Conservation (phyloP, 495 filamentous ascomycete species). For the Paragyromitra xinjiangensis region DNA sequence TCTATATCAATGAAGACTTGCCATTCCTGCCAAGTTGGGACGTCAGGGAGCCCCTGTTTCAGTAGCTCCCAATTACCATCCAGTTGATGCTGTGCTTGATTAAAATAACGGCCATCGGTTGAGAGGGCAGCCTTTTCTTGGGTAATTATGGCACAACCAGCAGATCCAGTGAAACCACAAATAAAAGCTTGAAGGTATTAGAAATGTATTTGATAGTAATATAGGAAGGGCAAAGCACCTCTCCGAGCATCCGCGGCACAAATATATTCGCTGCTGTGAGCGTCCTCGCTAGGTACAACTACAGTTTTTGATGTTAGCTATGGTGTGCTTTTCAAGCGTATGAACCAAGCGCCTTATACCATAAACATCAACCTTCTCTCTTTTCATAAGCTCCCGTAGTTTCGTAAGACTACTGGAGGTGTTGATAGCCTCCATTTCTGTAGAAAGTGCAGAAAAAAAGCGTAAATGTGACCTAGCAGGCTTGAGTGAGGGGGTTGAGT, state of each 20-base stretch:
- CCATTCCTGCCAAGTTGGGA: constrained; percentile 99
- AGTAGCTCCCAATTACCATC: constrained; percentile 91
- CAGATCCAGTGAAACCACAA: constrained; percentile 93
- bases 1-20: constrained; percentile 56
- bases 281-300: constrained; percentile 98
- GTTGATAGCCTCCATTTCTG: constrained; percentile 85
- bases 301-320: constrained; percentile 31
- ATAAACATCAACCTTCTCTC: constrained; percentile 83
- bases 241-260: constrained; percentile 90
- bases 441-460: constrained; percentile 59
- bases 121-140: constrained; percentile 86
- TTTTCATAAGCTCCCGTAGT: constrained; percentile 86
- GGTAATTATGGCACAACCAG: constrained; percentile 90
- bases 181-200: constrained; percentile 71
- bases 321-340: neutral
- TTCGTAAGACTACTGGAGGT: constrained; percentile 78
- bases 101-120: constrained; percentile 98
- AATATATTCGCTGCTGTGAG: constrained; percentile 97
- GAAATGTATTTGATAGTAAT: constrained; percentile 37
- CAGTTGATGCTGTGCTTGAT: constrained; percentile 92
- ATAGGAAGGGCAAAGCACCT: constrained; percentile 61
- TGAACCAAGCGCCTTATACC: constrained; percentile 66
- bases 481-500: constrained; percentile 27
- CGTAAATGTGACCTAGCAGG: constrained; percentile 45
- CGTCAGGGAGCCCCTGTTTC: constrained; percentile 91